These are phyloP conservation scores for Tetracentron sinense DNA, from an alignment of 164 flowering plant genomes.

Conservation along the genomic window DNA sequence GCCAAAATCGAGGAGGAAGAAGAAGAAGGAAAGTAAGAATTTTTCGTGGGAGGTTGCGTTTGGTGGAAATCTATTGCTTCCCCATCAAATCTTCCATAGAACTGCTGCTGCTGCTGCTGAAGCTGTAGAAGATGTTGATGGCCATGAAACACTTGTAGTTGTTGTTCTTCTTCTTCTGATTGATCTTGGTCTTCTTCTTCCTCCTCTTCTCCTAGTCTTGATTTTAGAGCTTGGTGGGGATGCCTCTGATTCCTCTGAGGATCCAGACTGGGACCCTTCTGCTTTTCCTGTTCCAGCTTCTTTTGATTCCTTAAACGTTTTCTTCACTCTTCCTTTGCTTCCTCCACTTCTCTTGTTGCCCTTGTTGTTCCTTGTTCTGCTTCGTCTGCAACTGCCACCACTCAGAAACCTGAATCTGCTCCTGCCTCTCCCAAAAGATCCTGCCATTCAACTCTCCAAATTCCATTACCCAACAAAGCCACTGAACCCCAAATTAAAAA, in stretches of 20 bases:
- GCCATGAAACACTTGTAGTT: too few species aligned
- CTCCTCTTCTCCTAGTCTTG: conserved; percentile 21
- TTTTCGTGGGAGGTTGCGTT: conserved; percentile 40
- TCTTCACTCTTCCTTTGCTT: conserved; percentile 8
- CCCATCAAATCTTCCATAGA: conserved; percentile 16
- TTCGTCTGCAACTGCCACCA: conserved; percentile 27
- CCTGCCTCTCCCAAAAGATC: conserved; percentile 36
- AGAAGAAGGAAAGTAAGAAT: conserved; percentile 38
- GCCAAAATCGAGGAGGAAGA: conserved; percentile 17
- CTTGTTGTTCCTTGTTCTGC: conserved; percentile 18
- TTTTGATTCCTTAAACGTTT: conserved; percentile 33
- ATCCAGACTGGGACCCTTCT: conserved; percentile 74
- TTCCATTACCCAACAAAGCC: conserved; percentile 42
- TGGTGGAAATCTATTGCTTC: conserved; percentile 3
- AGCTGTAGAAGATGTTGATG: too few species aligned
- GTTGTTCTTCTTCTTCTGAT: conserved; percentile 16
- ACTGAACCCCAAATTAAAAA: conserved; percentile 1
- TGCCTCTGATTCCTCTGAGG: conserved; percentile 57
- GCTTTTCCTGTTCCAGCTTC: conserved; percentile 63
- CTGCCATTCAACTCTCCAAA: conserved; percentile 59
- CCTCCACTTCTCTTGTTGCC: conserved; percentile 13
- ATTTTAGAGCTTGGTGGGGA: conserved; percentile 19
- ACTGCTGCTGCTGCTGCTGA: too few species aligned
- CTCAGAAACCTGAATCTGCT: conserved; percentile 29
- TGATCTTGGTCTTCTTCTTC: conserved; percentile 6